Base-by-base conservation (phyloP, 1,284 basidiomycete species). In the Stygiomarasmius scandens region DNA sequence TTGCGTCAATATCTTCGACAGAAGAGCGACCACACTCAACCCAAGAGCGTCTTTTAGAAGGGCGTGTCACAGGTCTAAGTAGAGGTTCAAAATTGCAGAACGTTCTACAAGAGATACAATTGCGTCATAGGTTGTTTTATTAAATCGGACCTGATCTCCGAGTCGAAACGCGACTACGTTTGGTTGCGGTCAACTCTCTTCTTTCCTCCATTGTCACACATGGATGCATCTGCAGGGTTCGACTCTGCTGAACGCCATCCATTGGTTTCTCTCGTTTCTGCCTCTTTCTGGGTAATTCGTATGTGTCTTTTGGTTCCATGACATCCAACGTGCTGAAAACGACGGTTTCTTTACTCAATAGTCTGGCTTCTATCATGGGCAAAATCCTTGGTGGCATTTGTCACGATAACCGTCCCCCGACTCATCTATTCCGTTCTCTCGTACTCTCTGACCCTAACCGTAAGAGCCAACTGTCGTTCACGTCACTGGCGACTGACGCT, bases 391-490 rank as follows among this genome's bases (percentile, higher is more conserved):
- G 79, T 92, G 43, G 84, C 87, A 1, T 90, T 95, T 64, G 80
- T 81, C 9, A 95, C 93, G 1, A 91, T 96, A 55, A 87, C 89
- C 6, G 67, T 95, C 8, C 94, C 94, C 1, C 81, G 85, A 63
- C 82, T 83, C 67, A 86, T 91, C 50, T 92, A 90, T 65, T 79
- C 86, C 22, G 78, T 93, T 32, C 80, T 96, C 16, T 93, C 93
- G 10, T 95, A 94, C 69, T 93, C 93, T 3, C 86, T 95, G 81
- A 95, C 93, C 1, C 80, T 95, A 64, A 91, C 89, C 56, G 90
- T 91, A 68, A 55, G 83, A 67, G 12, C 14, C n/a, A 20, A 43
- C 4, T n/a, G 19, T 9, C 24, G 22, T 36, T 53, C 22, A 25
- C 49, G 23, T 29, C 24, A 46, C 49, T 44, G 25, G 44, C 53